phyloP scores from a whole-genome alignment of 176 grass and related monocot genomes.

The Rhipidocladum racemiflorum region DNA sequence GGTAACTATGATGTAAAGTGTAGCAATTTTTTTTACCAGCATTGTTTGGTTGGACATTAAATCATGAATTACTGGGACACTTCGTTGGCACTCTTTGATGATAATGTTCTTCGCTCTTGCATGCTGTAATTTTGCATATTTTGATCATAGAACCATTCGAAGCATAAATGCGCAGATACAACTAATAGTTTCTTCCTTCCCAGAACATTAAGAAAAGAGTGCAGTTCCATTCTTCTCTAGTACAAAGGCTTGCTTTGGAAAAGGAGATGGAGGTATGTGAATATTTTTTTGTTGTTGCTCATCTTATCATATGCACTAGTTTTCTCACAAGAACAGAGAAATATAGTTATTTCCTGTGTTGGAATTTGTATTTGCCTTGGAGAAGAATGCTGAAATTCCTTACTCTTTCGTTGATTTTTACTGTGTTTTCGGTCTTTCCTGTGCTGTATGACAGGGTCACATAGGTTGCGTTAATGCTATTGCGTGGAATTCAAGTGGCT shows the following conservation, averaged over 20 bases:
- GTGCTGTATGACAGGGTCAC: conserved; percentile 60
- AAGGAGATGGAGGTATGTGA: conserved; percentile 74
- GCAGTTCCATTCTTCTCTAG: conserved; percentile 84
- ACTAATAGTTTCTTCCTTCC: conserved; percentile 16
- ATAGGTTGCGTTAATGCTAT: conserved; percentile 88
- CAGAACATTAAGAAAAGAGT: conserved; percentile 62
- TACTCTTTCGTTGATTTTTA: conserved; percentile 18
- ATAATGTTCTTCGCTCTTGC: not conserved
- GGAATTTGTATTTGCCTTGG: not conserved
- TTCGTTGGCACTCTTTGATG: not conserved
- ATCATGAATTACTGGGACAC: not conserved
- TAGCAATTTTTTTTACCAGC: not conserved
- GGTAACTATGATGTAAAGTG: no score
- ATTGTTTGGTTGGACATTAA: not conserved
- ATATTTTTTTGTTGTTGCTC: not conserved
- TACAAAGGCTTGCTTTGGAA: conserved; percentile 80
- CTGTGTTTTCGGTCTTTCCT: not conserved
- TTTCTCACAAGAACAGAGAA: not conserved
- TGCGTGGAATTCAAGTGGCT: conserved; percentile 87
- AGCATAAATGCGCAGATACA: not conserved
- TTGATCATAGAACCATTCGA: not conserved
- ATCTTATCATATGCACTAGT: not conserved
- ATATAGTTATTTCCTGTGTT: not conserved
- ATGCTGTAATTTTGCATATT: not conserved
- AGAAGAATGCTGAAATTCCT: conserved; percentile 3